Conservation (phyloP, 441 rosid genomes). For the Adansonia rubrostipa region DNA sequence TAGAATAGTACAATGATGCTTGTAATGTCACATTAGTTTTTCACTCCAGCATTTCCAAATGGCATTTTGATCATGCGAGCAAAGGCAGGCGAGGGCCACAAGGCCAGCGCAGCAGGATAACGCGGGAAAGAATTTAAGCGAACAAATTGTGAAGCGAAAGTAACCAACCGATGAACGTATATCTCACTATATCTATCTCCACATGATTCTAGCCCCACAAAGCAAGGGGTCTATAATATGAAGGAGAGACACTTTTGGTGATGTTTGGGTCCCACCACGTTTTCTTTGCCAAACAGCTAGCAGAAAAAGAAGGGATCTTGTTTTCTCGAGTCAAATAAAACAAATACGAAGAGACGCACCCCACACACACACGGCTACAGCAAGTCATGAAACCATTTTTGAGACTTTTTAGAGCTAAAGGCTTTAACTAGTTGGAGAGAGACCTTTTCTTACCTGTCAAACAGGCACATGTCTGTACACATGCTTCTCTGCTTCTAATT, state of each 20-base stretch:
- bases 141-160: constrained; percentile 1
- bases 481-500: constrained; percentile 26
- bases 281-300: constrained; percentile 53
- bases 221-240: neutral
- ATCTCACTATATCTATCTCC: neutral
- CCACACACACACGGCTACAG: constrained; percentile 26
- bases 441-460: constrained; percentile 29
- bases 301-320: constrained; percentile 32
- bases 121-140: neutral
- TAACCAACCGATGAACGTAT: constrained; percentile 22
- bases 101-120: neutral
- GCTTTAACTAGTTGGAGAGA: constrained; percentile 25
- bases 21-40: constrained; percentile 16
- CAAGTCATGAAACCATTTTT: constrained; percentile 23
- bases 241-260: constrained; percentile 19
- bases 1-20: neutral
- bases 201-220: constrained; percentile 43
- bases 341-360: constrained; percentile 18
- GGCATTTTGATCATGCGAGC: neutral
- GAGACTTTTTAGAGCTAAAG: constrained; percentile 24
- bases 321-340: constrained; percentile 33
- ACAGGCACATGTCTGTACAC: constrained; percentile 28
- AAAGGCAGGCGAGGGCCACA: neutral
- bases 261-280: constrained; percentile 47
- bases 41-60: constrained; percentile 5